Evolutionary conservation across 306 rosid species (phyloP), one percentile per base, ranked within the genome.

Genomic region (Castanea mollissima): DNA sequence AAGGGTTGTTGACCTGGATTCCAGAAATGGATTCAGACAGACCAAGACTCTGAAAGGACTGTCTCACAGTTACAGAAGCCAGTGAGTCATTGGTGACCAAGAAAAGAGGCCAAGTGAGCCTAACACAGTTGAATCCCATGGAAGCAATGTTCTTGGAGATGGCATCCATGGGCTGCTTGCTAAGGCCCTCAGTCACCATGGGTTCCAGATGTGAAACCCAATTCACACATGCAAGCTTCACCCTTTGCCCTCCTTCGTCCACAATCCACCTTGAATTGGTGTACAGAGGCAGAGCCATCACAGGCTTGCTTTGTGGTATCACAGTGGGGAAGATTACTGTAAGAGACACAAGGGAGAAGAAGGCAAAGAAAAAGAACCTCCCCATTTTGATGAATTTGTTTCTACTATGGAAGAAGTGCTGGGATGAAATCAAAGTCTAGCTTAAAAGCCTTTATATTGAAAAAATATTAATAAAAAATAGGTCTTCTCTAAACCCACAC

Each of bases 61-160:
- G 74, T 29, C 99, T 78, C 15, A 95, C 99, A 0, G 97, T 84
- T 75, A 89, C 81, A 49, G 91, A 78, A 14, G 89, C 87, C 6
- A 95, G 86, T 5, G 98, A 83, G 4, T 89, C 89, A 55, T 92
- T 87, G 29, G 95, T 91, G 38, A 80, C 62, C 31, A 95, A 65
- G 46, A 77, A 74, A 21, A 85, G 80, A 0, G 99, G 99, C 98
- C 98, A 95, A 70, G 99, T 92, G 52, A 95, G 92, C 74, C 99
- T 87, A 6, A 92, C 99, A 80, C 99, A 95, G 85, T 95, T 95
- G 79, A 95, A 92, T 23, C 99, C 99, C 85, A 92, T 80, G 10
- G 88, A 76, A 25, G 68, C 60, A 15, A 95, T 85, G 2, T 76
- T 80, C n/a, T 46, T 54, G 0, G 98, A 83, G 23, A 95, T 89